phyloP scores from a whole-genome alignment of 2,329 filamentous ascomycete species.

The Paraphoma sp. region DNA sequence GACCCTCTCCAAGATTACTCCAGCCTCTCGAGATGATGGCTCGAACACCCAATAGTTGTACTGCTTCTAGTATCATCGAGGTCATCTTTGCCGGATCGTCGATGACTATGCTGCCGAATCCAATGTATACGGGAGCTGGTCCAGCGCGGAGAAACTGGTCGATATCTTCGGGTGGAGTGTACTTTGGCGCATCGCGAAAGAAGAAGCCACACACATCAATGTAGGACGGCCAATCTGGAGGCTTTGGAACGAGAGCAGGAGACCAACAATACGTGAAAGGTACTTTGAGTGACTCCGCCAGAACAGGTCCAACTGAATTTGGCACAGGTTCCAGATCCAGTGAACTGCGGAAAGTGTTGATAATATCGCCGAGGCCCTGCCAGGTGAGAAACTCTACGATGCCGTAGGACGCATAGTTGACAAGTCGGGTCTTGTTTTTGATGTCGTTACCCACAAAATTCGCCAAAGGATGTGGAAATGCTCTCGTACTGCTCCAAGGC shows the following conservation, averaged over 20 bases:
- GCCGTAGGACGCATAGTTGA: slow-evolving; percentile 55
- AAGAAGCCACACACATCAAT: slow-evolving; percentile 54
- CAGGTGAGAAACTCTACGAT: slow-evolving; percentile 58
- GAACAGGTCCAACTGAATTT: slow-evolving; percentile 44
- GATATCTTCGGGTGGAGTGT: slow-evolving; percentile 50
- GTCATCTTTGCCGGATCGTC: slow-evolving; percentile 57
- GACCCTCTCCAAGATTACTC: slow-evolving; percentile 17
- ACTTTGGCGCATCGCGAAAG: slow-evolving; percentile 49
- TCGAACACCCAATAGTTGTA: slow-evolving; percentile 44
- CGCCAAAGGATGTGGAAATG: slow-evolving; percentile 59
- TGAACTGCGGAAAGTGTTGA: slow-evolving; percentile 52
- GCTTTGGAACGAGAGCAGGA: slow-evolving; percentile 41
- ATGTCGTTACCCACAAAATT: slow-evolving; percentile 49
- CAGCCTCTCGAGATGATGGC: slow-evolving; percentile 62
- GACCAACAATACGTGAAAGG: slow-evolving; percentile 57
- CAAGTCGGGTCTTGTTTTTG: slow-evolving; percentile 33
- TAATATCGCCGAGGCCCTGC: slow-evolving; percentile 58
- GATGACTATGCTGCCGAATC: slow-evolving; percentile 64
- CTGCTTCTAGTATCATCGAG: slow-evolving; percentile 55
- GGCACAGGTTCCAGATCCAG: slow-evolving; percentile 52
- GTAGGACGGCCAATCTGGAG: slow-evolving; percentile 16
- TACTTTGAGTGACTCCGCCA: slow-evolving; percentile 46
- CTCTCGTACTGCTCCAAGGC: slow-evolving; percentile 56
- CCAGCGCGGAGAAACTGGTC: slow-evolving; percentile 56
- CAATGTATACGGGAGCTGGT: slow-evolving; percentile 61